Percentiles rank a stretch among this genome's conserved stretches.
Conservation (phyloP, 768 basidiomycete species). For the Rhodotorula taiwanensis region DNA sequence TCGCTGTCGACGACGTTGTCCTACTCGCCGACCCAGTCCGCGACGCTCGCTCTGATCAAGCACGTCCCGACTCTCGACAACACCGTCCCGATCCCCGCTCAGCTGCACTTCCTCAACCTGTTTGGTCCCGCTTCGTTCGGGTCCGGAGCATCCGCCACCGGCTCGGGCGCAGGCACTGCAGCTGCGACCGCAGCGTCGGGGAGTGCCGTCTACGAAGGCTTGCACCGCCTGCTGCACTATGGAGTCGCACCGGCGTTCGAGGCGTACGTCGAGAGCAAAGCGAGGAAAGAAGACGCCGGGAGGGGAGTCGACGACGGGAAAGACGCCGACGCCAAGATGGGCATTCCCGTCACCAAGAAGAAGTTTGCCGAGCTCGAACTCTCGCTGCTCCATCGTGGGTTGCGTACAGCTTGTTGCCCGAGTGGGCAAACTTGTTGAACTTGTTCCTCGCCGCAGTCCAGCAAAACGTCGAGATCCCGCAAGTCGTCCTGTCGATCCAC, state of each 20-base stretch:
- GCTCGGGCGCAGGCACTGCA: slow-evolving; percentile 54
- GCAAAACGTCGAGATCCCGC: slow-evolving; percentile 98
- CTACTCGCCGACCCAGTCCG: slow-evolving; percentile 72
- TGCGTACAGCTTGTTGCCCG: no score
- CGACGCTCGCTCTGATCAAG: slow-evolving; percentile 91
- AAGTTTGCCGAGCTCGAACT: slow-evolving; percentile 97
- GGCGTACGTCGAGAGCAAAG: slow-evolving; percentile 82
- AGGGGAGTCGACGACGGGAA: slow-evolving; percentile 21
- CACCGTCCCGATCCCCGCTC: slow-evolving; percentile 66
- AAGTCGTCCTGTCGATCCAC: slow-evolving; percentile 86
- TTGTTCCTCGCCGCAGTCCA: slow-evolving; percentile 60
- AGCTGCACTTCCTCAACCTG: slow-evolving; percentile 86
- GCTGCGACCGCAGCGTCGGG: slow-evolving; percentile 19
- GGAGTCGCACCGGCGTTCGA: slow-evolving; percentile 99
- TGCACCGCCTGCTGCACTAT: slow-evolving; percentile 88
- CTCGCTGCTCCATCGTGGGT: slow-evolving; percentile 65
- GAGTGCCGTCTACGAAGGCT: slow-evolving; percentile 71
- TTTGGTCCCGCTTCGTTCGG: slow-evolving; percentile 51
- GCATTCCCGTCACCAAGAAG: slow-evolving; percentile 97
- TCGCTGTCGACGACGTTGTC: slow-evolving; percentile 55
- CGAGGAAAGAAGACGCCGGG: slow-evolving; percentile 47
- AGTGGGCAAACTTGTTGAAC: no score
- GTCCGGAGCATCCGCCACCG: slow-evolving; percentile 54
- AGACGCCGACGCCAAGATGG: slow-evolving; percentile 51
- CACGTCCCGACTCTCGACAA: slow-evolving; percentile 71